A percentile compares a stretch with the other conserved stretches of the same genome.
Conservation (phyloP, 371 early-diverging fungal genomes). For the Mucor sp. region DNA sequence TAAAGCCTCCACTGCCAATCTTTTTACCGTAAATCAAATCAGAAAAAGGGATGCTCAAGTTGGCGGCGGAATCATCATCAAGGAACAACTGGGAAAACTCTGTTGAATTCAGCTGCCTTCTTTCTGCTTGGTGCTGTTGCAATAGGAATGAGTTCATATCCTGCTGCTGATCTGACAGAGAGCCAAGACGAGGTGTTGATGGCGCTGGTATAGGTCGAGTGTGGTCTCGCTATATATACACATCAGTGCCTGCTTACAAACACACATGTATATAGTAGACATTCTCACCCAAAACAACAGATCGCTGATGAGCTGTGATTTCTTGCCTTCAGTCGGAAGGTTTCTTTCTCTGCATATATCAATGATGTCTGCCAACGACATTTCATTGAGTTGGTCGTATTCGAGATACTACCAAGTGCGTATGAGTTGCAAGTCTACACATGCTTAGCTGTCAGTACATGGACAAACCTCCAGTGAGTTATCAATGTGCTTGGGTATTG, state of each 20-base stretch:
- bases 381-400: constrained; percentile 13
- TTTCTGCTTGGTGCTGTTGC: constrained; percentile 18
- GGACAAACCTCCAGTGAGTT: constrained; percentile 37
- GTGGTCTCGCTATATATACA: constrained; percentile 59
- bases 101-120: constrained; percentile 50
- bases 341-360: constrained; percentile 73
- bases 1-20: constrained; percentile 80
- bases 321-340: constrained; percentile 60
- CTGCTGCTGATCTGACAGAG: constrained; percentile 17
- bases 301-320: constrained; percentile 58
- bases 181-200: constrained; percentile 62
- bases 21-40: constrained; percentile 62
- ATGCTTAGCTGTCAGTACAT: neutral
- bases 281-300: constrained; percentile 63
- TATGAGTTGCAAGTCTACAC: neutral
- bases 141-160: constrained; percentile 16
- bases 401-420: neutral
- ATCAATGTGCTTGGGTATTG: constrained; percentile 32
- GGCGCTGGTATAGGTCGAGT: constrained; percentile 70
- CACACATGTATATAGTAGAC: neutral
- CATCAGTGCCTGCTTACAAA: neutral
- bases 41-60: constrained; percentile 63
- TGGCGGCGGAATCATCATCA: constrained; percentile 32
- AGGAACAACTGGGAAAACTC: constrained; percentile 55
- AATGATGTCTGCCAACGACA: constrained; percentile 66